Conservation (phyloP, 441 rosid species). For the Erysimum pusillum region DNA sequence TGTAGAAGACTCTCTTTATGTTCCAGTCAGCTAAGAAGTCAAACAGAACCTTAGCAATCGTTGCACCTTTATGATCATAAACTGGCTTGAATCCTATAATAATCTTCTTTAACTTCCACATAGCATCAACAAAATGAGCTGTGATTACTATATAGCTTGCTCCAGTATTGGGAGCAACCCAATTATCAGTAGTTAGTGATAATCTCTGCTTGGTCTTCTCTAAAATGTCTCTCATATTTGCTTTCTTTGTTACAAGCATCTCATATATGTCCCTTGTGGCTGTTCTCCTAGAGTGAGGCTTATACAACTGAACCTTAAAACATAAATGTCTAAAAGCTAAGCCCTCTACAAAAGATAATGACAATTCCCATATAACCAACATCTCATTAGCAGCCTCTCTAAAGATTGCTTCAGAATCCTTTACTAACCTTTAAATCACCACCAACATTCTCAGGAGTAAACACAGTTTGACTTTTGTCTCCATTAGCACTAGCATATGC, state of each 20-base stretch:
- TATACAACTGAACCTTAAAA: neutral
- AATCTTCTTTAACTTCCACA: neutral
- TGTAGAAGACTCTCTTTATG: neutral
- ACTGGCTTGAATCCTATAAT: neutral
- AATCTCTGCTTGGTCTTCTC: neutral
- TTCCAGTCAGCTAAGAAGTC: neutral
- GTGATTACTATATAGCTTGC: neutral
- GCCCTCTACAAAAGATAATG: neutral
- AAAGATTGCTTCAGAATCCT: neutral
- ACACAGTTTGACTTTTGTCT: neutral
- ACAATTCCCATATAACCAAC: neutral
- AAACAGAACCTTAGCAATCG: neutral
- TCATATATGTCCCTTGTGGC: neutral
- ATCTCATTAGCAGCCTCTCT: neutral
- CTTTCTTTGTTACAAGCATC: neutral
- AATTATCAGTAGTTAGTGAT: neutral
- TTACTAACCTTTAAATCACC: neutral
- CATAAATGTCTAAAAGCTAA: neutral
- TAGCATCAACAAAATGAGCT: neutral
- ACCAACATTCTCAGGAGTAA: neutral
- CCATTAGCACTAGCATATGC: too few relatives aligned
- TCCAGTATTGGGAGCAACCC: neutral
- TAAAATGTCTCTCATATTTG: neutral
- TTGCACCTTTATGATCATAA: neutral
- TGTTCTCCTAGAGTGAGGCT: neutral